Base-by-base conservation (phyloP, 768 basidiomycete genomes). In the Multifurca ochricompacta region DNA sequence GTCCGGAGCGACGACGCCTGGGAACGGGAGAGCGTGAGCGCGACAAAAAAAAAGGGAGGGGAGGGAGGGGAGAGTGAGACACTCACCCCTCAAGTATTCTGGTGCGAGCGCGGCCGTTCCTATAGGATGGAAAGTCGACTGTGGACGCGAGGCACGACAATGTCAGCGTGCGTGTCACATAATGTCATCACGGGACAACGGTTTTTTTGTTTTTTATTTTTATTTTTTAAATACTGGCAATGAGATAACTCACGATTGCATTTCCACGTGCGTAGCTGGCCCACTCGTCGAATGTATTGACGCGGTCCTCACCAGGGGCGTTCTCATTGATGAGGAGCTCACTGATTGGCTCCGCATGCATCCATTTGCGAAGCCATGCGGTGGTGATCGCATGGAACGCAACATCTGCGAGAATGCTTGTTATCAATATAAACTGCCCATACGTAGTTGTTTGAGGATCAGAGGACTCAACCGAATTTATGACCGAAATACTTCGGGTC, bases 71-170 rank as follows among this genome's bases (percentile, higher is more conserved):
- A 7, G 18, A 28, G 4, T 8, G 4, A 6, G 28, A 28, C 31
- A 54, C 55, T 0, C 27, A 59, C 75, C 31, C 69, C 73, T 16
- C 56, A 59, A 58, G 16, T 63, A 62, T 31, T 66, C 62, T 1
- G 73, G 74, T 34, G 73, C 64, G 68, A 77, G 73, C 1, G 73
- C 62, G 49, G 69, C 69, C 4, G 73, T 70, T n/a, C 72, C 70
- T 42, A 59, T 52, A 2, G 58, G 59, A 32, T 59, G 59, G 54
- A 59, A 58, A 19, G 59, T 52, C 49, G 59, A 59, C 50, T 53
- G 25, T 44, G 16, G 18, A 21, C 11, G 28, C 25, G 32, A 13
- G 1, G 27, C 7, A n/a, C n/a, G n/a, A n/a, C n/a, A 23, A 25
- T 34, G 11, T 31, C 11, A 25, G 13, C 39, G 16, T 7, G 53